phyloP scores from a whole-genome alignment of 768 basidiomycete species.

The Sarcodon aspratus region DNA sequence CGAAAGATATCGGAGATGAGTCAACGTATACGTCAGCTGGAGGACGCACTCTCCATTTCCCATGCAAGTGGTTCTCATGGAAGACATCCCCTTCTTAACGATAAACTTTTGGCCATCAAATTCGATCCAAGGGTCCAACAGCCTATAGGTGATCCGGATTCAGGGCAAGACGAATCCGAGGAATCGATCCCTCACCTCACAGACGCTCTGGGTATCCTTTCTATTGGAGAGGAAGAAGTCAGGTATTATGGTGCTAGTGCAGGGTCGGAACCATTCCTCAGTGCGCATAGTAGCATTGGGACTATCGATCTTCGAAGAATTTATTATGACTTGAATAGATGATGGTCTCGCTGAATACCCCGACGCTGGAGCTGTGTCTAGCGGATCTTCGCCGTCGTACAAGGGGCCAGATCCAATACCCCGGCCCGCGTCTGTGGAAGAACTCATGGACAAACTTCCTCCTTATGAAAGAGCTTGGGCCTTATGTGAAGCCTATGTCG shows the following conservation, averaged over 20 bases:
- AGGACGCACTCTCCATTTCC: slow-evolving; percentile 54
- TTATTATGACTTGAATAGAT: too few relatives aligned
- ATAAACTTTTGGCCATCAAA: slow-evolving; percentile 45
- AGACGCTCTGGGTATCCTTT: slow-evolving; percentile 12
- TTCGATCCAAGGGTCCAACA: slow-evolving; percentile 41
- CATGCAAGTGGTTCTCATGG: slow-evolving; percentile 40
- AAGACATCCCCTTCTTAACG: slow-evolving; percentile 44
- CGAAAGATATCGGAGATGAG: slow-evolving; percentile 50
- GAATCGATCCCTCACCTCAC: slow-evolving; percentile 8
- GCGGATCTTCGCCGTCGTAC: too few relatives aligned
- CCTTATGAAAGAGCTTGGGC: slow-evolving; percentile 26
- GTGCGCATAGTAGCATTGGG: slow-evolving; percentile 61
- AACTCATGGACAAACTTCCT: slow-evolving; percentile 59
- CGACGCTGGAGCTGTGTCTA: too few relatives aligned
- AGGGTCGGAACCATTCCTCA: slow-evolving; percentile 62
- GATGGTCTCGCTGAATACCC: too few relatives aligned
- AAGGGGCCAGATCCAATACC: too few relatives aligned
- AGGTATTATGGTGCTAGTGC: slow-evolving; percentile 37
- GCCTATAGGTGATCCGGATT: slow-evolving; percentile 15
- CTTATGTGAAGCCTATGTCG: slow-evolving; percentile 17
- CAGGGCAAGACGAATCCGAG: too few relatives aligned
- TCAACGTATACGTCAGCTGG: slow-evolving; percentile 55
- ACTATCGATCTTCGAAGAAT: background rate
- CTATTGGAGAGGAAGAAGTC: slow-evolving; percentile 58
- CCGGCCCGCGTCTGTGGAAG: slow-evolving; percentile 9